phyloP scores from a whole-genome alignment of 2,329 filamentous ascomycete genomes.

The Elsinoe arachidis region DNA sequence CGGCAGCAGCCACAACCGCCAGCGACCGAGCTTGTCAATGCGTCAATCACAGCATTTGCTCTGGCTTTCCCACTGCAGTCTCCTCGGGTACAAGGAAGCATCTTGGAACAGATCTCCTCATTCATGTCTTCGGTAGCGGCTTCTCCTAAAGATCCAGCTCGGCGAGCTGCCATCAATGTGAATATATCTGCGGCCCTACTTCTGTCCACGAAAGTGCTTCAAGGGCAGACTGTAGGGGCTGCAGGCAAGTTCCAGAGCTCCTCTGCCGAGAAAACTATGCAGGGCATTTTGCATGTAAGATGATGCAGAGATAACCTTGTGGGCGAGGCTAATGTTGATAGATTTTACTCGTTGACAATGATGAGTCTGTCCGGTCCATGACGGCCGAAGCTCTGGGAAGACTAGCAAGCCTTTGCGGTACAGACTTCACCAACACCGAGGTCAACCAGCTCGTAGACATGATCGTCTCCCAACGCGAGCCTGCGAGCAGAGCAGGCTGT shows the following conservation, averaged over 20 bases:
- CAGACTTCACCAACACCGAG: constrained; percentile 77
- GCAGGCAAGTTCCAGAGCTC: constrained; percentile 49
- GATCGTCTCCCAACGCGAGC: constrained; percentile 88
- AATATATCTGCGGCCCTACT: constrained; percentile 80
- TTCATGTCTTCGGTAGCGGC: constrained; percentile 82
- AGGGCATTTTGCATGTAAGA: constrained; percentile 67
- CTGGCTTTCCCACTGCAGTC: constrained; percentile 83
- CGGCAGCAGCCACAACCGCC: constrained; percentile 58
- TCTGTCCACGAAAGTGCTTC: constrained; percentile 71
- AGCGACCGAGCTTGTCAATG: constrained; percentile 86
- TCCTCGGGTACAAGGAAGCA: constrained; percentile 88
- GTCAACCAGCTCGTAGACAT: constrained; percentile 89
- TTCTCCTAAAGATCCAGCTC: constrained; percentile 73
- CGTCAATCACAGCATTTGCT: constrained; percentile 86
- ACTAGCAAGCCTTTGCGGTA: constrained; percentile 77
- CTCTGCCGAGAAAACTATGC: constrained; percentile 65
- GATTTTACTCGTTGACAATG: constrained; percentile 69
- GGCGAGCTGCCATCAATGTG: constrained; percentile 72
- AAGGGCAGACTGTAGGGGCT: constrained; percentile 72
- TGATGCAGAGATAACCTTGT: not conserved
- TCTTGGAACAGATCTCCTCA: constrained; percentile 84
- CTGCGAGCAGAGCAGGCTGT: constrained; percentile 85
- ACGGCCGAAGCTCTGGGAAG: constrained; percentile 79
- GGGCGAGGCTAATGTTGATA: constrained; percentile 22
- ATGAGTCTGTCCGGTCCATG: constrained; percentile 76